Evolutionary conservation across 352 stramenopile genomes (phyloP).

Genomic region (Elongisporangium undulatum): DNA sequence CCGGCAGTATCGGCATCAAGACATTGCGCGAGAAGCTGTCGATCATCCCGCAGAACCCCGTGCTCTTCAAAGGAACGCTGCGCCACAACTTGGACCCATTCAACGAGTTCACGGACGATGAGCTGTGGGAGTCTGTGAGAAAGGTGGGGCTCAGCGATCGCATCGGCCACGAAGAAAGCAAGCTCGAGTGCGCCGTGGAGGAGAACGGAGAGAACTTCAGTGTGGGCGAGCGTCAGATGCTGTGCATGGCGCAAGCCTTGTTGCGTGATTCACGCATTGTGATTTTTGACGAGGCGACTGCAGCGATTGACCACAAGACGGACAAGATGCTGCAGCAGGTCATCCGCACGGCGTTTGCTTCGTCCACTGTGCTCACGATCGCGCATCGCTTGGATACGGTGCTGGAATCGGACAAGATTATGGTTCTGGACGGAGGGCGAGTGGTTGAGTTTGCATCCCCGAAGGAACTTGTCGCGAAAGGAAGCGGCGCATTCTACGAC

Average conservation of each 20-base stretch:
- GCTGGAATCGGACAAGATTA: conserved; percentile 73
- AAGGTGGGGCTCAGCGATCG: conserved; percentile 41
- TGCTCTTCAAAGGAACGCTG: conserved; percentile 91
- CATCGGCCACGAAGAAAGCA: conserved; percentile 38
- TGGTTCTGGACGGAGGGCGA: conserved; percentile 74
- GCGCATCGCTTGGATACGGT: conserved; percentile 97
- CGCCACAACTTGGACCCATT: conserved; percentile 91
- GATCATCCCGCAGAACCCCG: conserved; percentile 93
- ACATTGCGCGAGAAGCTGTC: conserved; percentile 55
- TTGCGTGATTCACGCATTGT: conserved; percentile 73
- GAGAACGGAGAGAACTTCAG: conserved; percentile 93
- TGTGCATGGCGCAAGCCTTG: conserved; percentile 91
- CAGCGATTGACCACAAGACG: conserved; percentile 79
- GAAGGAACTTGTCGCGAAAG: conserved; percentile 31
- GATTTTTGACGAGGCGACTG: conserved; percentile 80
- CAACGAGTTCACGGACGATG: conserved; percentile 65
- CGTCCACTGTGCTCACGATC: conserved; percentile 94
- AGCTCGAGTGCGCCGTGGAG: conserved; percentile 76
- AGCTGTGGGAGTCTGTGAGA: conserved; percentile 44
- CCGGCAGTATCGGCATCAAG: conserved; percentile 19
- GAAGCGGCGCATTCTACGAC: conserved; percentile 43
- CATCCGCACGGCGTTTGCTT: conserved; percentile 81
- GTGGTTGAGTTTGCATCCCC: conserved; percentile 77
- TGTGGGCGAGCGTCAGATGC: conserved; percentile 92
- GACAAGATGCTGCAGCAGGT: conserved; percentile 54